A percentile compares a stretch with the other conserved stretches of the same genome.
Evolutionary conservation across 1,284 basidiomycete species (phyloP).

Genomic region (Athelia sp.): DNA sequence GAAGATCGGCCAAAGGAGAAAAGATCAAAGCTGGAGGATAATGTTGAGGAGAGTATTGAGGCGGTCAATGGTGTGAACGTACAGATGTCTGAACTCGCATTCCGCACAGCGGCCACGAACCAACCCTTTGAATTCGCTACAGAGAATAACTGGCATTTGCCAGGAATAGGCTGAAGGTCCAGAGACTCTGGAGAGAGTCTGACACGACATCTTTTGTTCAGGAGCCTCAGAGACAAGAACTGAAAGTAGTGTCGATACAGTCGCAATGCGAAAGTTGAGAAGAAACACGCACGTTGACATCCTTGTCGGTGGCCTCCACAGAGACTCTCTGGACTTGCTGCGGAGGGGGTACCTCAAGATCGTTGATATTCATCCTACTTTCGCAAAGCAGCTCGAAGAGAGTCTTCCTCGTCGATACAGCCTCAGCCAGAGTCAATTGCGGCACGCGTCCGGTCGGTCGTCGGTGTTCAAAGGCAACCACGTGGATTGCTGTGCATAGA

Average conservation of each 20-base stretch:
- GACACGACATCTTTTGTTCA: conserved; percentile 1
- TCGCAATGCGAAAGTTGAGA: not conserved
- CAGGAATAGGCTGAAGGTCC: not conserved
- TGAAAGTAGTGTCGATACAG: not conserved
- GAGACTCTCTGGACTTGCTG: not conserved
- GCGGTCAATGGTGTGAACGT: conserved; percentile 16
- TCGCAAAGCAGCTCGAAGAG: conserved; percentile 1
- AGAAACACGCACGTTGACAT: not conserved
- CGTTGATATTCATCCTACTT: conserved; percentile 1
- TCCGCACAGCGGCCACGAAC: conserved; percentile 55
- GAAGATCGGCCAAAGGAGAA: conserved; percentile 54
- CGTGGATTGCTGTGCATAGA: no score
- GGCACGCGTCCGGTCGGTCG: not conserved
- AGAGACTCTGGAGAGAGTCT: not conserved
- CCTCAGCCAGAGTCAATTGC: not conserved
- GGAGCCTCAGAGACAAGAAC: not conserved
- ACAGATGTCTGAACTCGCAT: conserved; percentile 29
- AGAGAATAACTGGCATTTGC: conserved; percentile 36
- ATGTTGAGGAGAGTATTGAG: conserved; percentile 6
- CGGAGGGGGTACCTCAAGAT: not conserved
- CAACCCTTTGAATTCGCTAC: conserved; percentile 55
- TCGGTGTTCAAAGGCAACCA: no score
- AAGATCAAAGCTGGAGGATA: conserved; percentile 43
- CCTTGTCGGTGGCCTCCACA: not conserved
- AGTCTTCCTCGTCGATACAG: not conserved